Conservation (phyloP, 129 eudicot species). For the Calendula officinalis region DNA sequence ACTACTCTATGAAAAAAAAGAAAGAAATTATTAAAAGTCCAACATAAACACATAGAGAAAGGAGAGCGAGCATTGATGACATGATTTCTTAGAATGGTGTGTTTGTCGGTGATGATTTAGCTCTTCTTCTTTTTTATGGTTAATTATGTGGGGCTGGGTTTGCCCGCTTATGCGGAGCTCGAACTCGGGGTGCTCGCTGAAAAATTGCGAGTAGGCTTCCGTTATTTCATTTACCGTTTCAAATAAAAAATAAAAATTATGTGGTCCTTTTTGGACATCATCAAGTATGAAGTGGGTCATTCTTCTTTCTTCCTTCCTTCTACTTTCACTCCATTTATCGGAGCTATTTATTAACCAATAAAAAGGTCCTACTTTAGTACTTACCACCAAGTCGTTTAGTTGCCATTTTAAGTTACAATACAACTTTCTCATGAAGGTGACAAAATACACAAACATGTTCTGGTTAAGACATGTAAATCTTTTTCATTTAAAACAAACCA, state of each 20-base stretch:
- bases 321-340: conserved; percentile 2
- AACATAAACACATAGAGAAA: conserved; percentile 13
- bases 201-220: no score
- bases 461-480: no score
- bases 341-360: conserved; percentile 10
- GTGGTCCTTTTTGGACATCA: conserved; percentile 29
- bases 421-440: no score
- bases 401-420: neutral
- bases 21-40: neutral
- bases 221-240: no score
- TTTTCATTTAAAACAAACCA: no score
- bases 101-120: conserved; percentile 39
- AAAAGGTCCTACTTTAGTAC: conserved; percentile 16
- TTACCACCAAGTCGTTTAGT: conserved; percentile 9
- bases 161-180: no score
- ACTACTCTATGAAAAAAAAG: neutral
- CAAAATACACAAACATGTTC: no score
- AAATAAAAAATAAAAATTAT: no score
- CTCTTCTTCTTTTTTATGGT: conserved; percentile 19
- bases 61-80: conserved; percentile 31
- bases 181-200: no score
- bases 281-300: neutral
- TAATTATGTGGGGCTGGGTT: no score
- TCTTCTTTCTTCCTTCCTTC: neutral
- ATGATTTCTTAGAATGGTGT: conserved; percentile 36